Evolutionary conservation across 2,329 filamentous ascomycete species (phyloP), one percentile per base, ranked within the genome.

Genomic region (Trichoderma aggressivum): DNA sequence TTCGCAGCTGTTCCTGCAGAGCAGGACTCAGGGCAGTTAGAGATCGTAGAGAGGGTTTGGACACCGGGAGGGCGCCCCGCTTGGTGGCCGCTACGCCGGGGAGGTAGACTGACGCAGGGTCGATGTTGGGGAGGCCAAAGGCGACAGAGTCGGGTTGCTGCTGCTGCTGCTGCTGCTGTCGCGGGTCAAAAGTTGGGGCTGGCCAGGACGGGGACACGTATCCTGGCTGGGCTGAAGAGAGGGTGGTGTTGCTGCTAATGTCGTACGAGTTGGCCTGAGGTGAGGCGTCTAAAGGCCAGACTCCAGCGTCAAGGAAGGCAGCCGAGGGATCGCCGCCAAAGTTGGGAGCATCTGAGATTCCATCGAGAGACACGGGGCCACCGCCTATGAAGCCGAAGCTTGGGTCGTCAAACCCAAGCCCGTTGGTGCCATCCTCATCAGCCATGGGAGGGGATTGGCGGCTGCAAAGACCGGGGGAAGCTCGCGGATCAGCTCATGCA

Each of bases 1-100:
- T 88, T 74, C 86, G 86, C 60, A 91, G 82, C 76, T 87, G 86
- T 77, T 90, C 88, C 76, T 89, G 87, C 77, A 89, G 85, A 28
- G 87, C 87, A 36, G 85, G 85, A 43, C 87, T 90, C 69, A 91
- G 80, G 32, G 77, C 75, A 53, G 77, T 75, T 28, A 77, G 72
- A 28, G 77, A 68, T 60, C 75, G 74, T 61, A 75, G 74, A 26
- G 74, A 73, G 24, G 73, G 81, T 63, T 84, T 77, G 16, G 79
- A 77, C 60, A 81, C 76, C 34, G 78, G 71, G 18, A 79, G 28
- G 58, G 59, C 39, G 34, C 72, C 78, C 73, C 74, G 70, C 58
- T 74, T 34, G n/a, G 60, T 61, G 47, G 74, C 70, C 71, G 73
- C 69, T 72, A 67, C 26, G 73, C 72, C 70, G 72, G 75, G 72